phyloP scores from a whole-genome alignment of 1,139 yeast species.

The Yamadazyma friedrichii region DNA sequence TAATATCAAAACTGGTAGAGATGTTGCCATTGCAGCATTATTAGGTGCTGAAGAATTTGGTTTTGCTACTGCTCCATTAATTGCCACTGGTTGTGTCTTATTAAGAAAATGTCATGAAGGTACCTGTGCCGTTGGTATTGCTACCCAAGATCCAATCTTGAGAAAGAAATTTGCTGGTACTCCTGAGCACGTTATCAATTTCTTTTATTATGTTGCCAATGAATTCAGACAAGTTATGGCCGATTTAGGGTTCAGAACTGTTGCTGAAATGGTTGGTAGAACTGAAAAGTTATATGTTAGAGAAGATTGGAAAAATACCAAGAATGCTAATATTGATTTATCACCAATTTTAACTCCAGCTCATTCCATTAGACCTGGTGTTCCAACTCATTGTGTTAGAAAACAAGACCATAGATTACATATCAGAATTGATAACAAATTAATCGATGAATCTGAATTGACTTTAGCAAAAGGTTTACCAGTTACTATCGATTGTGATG shows the following conservation, averaged over 20 bases:
- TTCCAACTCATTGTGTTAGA: conserved; percentile 87
- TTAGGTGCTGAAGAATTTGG: conserved; percentile 99
- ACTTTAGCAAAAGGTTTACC: conserved; percentile 94
- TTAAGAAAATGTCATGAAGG: conserved; percentile 92
- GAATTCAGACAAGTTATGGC: conserved; percentile 95
- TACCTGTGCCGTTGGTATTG: conserved; percentile 98
- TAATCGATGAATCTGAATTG: conserved; percentile 91
- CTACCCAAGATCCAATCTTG: conserved; percentile 94
- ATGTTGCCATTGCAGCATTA: conserved; percentile 92
- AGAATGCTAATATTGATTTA: conserved; percentile 88
- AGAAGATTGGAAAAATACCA: conserved; percentile 81
- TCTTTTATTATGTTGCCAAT: conserved; percentile 91
- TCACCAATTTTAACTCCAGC: conserved; percentile 96
- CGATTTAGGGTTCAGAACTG: conserved; percentile 87
- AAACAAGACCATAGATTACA: conserved; percentile 94
- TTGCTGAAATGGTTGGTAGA: conserved; percentile 97
- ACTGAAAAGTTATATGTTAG: conserved; percentile 87
- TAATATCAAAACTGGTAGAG: conserved; percentile 93
- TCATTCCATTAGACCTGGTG: conserved; percentile 96
- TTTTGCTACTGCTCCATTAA: conserved; percentile 94
- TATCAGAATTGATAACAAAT: conserved; percentile 89
- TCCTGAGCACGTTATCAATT: conserved; percentile 97
- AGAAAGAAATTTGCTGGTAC: conserved; percentile 93
- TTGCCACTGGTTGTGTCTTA: conserved; percentile 96
- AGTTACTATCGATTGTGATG: conserved; percentile 88